These are phyloP conservation scores for Calcarisporium arbuscula DNA, from an alignment of 2,329 filamentous ascomycete species.

Conservation along the genomic window DNA sequence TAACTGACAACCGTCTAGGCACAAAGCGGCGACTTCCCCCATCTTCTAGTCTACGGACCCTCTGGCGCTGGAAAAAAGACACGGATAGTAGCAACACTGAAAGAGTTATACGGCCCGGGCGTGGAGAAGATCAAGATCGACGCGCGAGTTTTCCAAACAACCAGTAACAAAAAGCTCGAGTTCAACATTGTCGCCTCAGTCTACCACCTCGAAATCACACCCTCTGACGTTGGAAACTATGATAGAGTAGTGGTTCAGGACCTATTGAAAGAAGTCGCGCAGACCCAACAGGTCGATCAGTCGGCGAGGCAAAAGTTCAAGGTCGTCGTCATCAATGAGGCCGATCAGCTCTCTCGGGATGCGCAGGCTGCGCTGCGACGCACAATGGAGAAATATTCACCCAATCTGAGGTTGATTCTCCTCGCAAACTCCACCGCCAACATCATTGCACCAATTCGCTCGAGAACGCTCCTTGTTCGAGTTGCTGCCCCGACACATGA, in stretches of 20 bases:
- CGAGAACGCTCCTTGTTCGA: slow-evolving; percentile 81
- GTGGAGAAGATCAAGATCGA: slow-evolving; percentile 99
- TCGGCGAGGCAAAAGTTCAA: slow-evolving; percentile 90
- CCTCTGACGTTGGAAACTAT: slow-evolving; percentile 92
- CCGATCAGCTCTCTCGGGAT: slow-evolving; percentile 87
- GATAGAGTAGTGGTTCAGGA: slow-evolving; percentile 95
- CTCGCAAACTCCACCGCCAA: slow-evolving; percentile 95
- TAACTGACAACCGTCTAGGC: slow-evolving; percentile 54
- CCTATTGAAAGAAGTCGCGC: slow-evolving; percentile 92
- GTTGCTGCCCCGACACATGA: slow-evolving; percentile 82
- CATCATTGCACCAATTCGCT: slow-evolving; percentile 97
- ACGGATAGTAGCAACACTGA: slow-evolving; percentile 87
- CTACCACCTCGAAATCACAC: slow-evolving; percentile 97
- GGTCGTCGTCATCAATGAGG: slow-evolving; percentile 98
- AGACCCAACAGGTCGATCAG: slow-evolving; percentile 97
- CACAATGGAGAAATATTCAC: slow-evolving; percentile 99
- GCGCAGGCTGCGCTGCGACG: slow-evolving; percentile 89
- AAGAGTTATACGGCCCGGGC: slow-evolving; percentile 89
- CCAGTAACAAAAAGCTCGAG: slow-evolving; percentile 92
- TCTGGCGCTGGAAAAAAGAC: slow-evolving; percentile 98
- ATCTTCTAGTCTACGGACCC: slow-evolving; percentile 93
- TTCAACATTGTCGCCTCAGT: slow-evolving; percentile 98
- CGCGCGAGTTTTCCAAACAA: slow-evolving; percentile 91
- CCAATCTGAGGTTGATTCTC: slow-evolving; percentile 85
- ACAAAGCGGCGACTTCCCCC: slow-evolving; percentile 94